These are phyloP conservation scores for Spatholobus suberectus DNA, from an alignment of 306 rosid genomes.

Conservation along the genomic window DNA sequence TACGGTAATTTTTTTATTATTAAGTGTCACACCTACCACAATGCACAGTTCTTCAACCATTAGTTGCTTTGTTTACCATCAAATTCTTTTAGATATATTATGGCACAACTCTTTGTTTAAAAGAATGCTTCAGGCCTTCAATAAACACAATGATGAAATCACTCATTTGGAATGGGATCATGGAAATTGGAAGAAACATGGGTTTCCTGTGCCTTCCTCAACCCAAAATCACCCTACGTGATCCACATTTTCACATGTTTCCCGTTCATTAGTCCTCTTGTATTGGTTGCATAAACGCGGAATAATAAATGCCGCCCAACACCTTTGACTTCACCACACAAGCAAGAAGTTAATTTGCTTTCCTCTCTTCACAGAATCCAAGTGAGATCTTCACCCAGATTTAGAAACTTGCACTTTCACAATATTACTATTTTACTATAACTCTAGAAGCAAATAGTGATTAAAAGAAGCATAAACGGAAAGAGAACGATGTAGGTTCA, in stretches of 20 bases:
- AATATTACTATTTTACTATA: slow-evolving; percentile 13
- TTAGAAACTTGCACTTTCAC: slow-evolving; percentile 11
- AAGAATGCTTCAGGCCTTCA: background rate
- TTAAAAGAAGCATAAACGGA: slow-evolving; percentile 19
- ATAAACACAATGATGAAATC: slow-evolving; percentile 18
- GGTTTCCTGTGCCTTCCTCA: slow-evolving; percentile 36
- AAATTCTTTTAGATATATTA: background rate
- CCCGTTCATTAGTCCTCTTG: slow-evolving; percentile 1
- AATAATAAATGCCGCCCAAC: slow-evolving; percentile 16
- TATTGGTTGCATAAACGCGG: slow-evolving; percentile 16
- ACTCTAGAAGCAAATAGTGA: slow-evolving; percentile 4
- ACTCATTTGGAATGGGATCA: slow-evolving; percentile 23
- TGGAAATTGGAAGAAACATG: slow-evolving; percentile 39
- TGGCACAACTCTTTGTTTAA: slow-evolving; percentile 5
- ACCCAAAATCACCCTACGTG: background rate
- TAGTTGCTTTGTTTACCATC: background rate
- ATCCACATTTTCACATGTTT: slow-evolving; percentile 43
- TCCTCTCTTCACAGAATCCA: slow-evolving; percentile 17
- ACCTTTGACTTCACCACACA: slow-evolving; percentile 17
- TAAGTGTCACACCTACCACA: slow-evolving; percentile 36
- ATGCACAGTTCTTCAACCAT: slow-evolving; percentile 5
- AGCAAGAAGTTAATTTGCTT: background rate
- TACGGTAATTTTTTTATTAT: background rate
- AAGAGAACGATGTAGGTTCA: slow-evolving; percentile 13
- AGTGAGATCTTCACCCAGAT: background rate